A percentile compares a stretch with the other conserved stretches of the same genome.
Conservation (phyloP, 176 grass and related monocot genomes). For the Juncus inflexus region DNA sequence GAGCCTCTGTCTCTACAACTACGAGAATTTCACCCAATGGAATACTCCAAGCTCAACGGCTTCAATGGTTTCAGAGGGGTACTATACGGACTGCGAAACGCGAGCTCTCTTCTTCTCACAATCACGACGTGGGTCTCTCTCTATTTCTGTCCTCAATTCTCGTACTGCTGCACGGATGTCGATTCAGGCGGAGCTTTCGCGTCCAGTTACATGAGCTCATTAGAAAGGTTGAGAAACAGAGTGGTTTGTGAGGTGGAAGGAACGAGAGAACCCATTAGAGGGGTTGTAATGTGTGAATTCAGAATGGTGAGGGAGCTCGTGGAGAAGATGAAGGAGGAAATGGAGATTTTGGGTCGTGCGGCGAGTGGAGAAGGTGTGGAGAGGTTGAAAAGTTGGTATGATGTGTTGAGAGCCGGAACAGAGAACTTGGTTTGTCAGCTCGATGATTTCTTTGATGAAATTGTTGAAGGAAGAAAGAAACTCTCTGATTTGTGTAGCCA, state of each 20-base stretch:
- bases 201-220: slow-evolving; percentile 51
- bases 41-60: slow-evolving; percentile 49
- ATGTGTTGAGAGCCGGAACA: slow-evolving; percentile 72
- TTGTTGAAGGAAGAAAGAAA: slow-evolving; percentile 95
- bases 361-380: slow-evolving; percentile 61
- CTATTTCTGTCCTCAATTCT: slow-evolving; percentile 21
- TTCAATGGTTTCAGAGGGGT: slow-evolving; percentile 91
- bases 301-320: slow-evolving; percentile 44
- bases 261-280: slow-evolving; percentile 15
- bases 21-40: slow-evolving; percentile 41
- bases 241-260: slow-evolving; percentile 50
- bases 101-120: slow-evolving; percentile 74
- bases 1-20: slow-evolving; percentile 66
- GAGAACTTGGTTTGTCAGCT: slow-evolving; percentile 77
- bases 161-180: slow-evolving; percentile 1
- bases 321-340: slow-evolving; percentile 60
- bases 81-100: slow-evolving; percentile 74
- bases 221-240: slow-evolving; percentile 70
- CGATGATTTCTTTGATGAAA: slow-evolving; percentile 99
- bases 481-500: slow-evolving; percentile 96
- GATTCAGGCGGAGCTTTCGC: not conserved
- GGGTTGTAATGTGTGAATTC: slow-evolving; percentile 66
- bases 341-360: slow-evolving; percentile 49
- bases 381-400: slow-evolving; percentile 66
- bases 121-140: slow-evolving; percentile 56